Evolutionary conservation across 2,329 filamentous ascomycete genomes (phyloP).

Genomic region (Ramichloridium luteum): DNA sequence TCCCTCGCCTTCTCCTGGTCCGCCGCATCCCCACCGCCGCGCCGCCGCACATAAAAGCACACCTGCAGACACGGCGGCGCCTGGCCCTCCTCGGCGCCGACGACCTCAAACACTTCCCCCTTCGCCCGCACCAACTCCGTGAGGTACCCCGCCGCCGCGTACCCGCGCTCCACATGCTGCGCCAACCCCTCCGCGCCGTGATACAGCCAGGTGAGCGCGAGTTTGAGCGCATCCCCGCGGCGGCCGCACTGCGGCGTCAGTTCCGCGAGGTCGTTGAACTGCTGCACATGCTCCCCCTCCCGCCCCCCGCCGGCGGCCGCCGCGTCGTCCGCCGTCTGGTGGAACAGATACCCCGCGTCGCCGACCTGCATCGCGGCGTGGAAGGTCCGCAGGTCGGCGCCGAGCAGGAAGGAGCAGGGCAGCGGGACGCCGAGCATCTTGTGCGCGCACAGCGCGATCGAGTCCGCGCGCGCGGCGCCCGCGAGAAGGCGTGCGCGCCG

Average conservation of each 20-base stretch:
- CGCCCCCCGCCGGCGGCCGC: constrained; percentile 5
- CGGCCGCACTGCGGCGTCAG: constrained; percentile 88
- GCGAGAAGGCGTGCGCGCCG: constrained; percentile 52
- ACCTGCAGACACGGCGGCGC: constrained; percentile 85
- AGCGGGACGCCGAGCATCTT: constrained; percentile 92
- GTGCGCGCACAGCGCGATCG: constrained; percentile 81
- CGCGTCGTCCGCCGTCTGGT: constrained; percentile 17
- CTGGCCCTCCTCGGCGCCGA: constrained; percentile 60
- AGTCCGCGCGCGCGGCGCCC: constrained; percentile 65
- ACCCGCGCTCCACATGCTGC: constrained; percentile 52
- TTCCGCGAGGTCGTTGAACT: constrained; percentile 76
- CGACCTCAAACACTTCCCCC: constrained; percentile 53
- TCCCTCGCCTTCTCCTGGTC: constrained; percentile 28
- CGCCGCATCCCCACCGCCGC: constrained; percentile 35
- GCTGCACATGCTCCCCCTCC: constrained; percentile 8
- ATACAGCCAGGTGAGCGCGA: constrained; percentile 82
- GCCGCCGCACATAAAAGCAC: constrained; percentile 73
- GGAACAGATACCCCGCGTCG: constrained; percentile 60
- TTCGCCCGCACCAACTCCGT: constrained; percentile 44
- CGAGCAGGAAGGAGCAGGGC: constrained; percentile 82
- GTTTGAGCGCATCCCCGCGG: constrained; percentile 71
- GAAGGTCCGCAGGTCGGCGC: constrained; percentile 62
- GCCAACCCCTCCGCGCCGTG: constrained; percentile 68
- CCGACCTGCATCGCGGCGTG: constrained; percentile 68
- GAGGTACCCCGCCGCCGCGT: constrained; percentile 58